Conservation (phyloP, 2,329 filamentous ascomycete genomes). For the Talaromyces rugulosus region DNA sequence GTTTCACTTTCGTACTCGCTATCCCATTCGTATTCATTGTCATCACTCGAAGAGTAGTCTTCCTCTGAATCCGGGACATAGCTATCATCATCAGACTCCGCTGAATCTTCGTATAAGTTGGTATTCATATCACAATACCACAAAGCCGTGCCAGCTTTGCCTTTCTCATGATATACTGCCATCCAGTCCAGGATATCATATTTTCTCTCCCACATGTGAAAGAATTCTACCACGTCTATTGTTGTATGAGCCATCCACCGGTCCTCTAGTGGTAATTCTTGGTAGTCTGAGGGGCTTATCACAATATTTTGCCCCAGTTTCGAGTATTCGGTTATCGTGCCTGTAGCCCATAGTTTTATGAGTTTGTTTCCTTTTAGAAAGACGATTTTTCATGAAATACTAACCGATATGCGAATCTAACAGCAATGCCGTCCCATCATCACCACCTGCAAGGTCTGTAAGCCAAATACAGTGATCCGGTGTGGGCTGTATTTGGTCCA, state of each 20-base stretch:
- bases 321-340: slow-evolving; percentile 9
- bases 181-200: slow-evolving; percentile 8
- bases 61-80: slow-evolving; percentile 8
- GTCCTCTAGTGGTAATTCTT: slow-evolving; percentile 5
- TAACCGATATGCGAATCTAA: slow-evolving; percentile 6
- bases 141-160: background rate
- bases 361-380: background rate
- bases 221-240: background rate
- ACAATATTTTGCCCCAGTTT: background rate
- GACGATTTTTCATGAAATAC: background rate
- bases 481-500: slow-evolving; percentile 9
- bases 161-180: slow-evolving; percentile 2
- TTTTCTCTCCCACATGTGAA: slow-evolving; percentile 1
- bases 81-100: slow-evolving; percentile 10
- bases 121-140: background rate
- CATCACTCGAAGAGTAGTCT: background rate
- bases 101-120: background rate
- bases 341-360: background rate
- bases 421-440: slow-evolving; percentile 1
- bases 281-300: background rate
- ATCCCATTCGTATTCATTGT: slow-evolving; percentile 12
- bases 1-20: slow-evolving; percentile 11
- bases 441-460: background rate
- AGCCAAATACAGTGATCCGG: slow-evolving; percentile 12
- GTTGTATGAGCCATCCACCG: slow-evolving; percentile 12